These are phyloP conservation scores for Shiraia sp. DNA, from an alignment of 2,329 filamentous ascomycete genomes.

Conservation along the genomic window DNA sequence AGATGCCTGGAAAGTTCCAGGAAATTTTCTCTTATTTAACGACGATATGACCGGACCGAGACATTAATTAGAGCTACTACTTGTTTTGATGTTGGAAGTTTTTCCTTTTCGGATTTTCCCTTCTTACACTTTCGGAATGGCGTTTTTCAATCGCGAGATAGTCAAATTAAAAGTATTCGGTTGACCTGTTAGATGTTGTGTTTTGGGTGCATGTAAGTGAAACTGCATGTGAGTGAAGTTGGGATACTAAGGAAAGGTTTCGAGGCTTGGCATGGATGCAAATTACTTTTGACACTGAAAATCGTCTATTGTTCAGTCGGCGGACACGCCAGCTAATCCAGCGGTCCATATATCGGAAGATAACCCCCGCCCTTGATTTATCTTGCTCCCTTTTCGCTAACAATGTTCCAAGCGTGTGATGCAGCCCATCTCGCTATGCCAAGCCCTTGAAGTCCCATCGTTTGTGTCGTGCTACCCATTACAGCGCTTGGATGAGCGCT, in stretches of 20 bases:
- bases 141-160: too few species aligned
- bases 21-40: too few species aligned
- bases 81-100: too few species aligned
- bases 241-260: too few species aligned
- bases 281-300: slow-evolving; percentile 2
- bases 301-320: slow-evolving; percentile 34
- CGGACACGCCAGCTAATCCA: slow-evolving; percentile 39
- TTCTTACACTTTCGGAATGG: too few species aligned
- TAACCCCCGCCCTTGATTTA: slow-evolving; percentile 24
- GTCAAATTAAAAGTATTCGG: too few species aligned
- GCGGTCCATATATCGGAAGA: slow-evolving; percentile 26
- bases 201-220: too few species aligned
- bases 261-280: neutral
- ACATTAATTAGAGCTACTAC: too few species aligned
- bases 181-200: too few species aligned
- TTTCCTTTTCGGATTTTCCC: too few species aligned
- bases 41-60: neutral
- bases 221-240: too few species aligned
- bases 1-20: too few species aligned
- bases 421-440: slow-evolving; percentile 17
- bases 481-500: slow-evolving; percentile 23
- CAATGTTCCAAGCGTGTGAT: slow-evolving; percentile 31
- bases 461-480: slow-evolving; percentile 35
- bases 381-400: slow-evolving; percentile 31
- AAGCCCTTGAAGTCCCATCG: slow-evolving; percentile 29